Conservation (phyloP, 2,329 filamentous ascomycete species). For the Chaetomium sp. region DNA sequence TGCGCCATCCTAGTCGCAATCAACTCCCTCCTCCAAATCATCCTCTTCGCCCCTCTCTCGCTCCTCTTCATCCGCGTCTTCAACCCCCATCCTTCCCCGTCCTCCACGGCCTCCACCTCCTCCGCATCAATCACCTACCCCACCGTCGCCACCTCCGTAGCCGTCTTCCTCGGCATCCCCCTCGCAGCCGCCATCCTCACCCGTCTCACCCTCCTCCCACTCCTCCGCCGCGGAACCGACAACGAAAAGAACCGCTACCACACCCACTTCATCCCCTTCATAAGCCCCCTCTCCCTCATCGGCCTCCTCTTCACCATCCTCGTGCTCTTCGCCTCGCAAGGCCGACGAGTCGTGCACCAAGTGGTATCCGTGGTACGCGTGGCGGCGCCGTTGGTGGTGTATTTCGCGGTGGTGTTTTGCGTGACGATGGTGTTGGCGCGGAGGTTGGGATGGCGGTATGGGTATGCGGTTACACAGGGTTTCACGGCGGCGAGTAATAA, state of each 20-base stretch:
- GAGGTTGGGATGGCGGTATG: slow-evolving; percentile 55
- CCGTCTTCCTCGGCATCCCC: slow-evolving; percentile 78
- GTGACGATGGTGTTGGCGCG: slow-evolving; percentile 56
- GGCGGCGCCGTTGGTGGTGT: slow-evolving; percentile 72
- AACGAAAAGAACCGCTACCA: slow-evolving; percentile 51
- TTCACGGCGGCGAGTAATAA: slow-evolving; percentile 57
- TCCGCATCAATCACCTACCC: slow-evolving; percentile 45
- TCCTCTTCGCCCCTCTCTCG: slow-evolving; percentile 64
- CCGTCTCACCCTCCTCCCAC: slow-evolving; percentile 51
- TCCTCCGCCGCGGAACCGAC: slow-evolving; percentile 38
- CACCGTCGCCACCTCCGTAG: slow-evolving; percentile 71
- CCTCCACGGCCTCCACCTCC: neutral
- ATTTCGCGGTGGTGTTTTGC: slow-evolving; percentile 72
- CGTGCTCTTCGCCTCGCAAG: slow-evolving; percentile 79
- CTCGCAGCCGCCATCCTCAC: slow-evolving; percentile 74
- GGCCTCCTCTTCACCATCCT: slow-evolving; percentile 83
- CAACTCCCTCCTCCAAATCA: slow-evolving; percentile 69
- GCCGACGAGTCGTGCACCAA: slow-evolving; percentile 68
- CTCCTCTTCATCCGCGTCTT: slow-evolving; percentile 67
- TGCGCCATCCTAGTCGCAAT: slow-evolving; percentile 49
- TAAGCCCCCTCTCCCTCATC: slow-evolving; percentile 69
- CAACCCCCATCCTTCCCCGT: slow-evolving; percentile 15
- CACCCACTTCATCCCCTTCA: slow-evolving; percentile 59
- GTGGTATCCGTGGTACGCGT: slow-evolving; percentile 78
- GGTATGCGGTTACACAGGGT: slow-evolving; percentile 12